Base-by-base conservation (phyloP, 2,329 filamentous ascomycete species). In the Pyrenochaeta sp. region DNA sequence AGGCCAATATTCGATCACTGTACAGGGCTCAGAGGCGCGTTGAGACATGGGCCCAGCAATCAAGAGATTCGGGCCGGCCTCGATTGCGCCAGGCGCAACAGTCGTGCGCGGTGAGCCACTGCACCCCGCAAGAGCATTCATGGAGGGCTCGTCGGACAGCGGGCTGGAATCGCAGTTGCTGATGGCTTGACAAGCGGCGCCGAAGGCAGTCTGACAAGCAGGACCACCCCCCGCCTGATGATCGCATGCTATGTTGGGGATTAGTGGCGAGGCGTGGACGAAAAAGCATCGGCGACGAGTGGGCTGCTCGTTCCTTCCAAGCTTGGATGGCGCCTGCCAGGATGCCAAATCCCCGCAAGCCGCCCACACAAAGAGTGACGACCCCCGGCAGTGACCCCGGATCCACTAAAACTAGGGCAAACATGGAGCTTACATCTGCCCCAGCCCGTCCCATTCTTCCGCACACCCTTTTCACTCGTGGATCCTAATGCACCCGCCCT, bases 271-370 rank as follows among this genome's bases (percentile, higher is more conserved):
- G 31, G 43, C 40, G 31, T 21, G 40, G 50, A 68, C 69, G 68
- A 72, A 72, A 72, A 71, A 56, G 60, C 58, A 58, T 66, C 69
- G 71, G 71, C 61, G 56, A 56, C 40, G 43, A 53, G 17, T 49
- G 46, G 47, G 52, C 49, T 51, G 54, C 37, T 53, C 42, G 51
- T 53, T 46, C 47, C 43, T 54, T 57, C 48, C 46, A 50, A 55
- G 55, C 51, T 48, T 55, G 60, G 45, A 56, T 53, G 56, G 59
- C 54, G 58, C 44, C 54, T 55, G 42, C 52, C 50, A 54, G 45
- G 39, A 21, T 29, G 21, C 10, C 39, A 21, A n/a, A 42, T 30
- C 63, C 63, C 63, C 64, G 63, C 61, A 63, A 45, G 49, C 56
- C 48, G 51, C 45, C 56, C 56, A 50, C 56, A 52, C 12, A 35